A percentile compares a stretch with the other conserved stretches of the same genome.
Conservation (phyloP, 306 rosid genomes). For the Trifolium repens region DNA sequence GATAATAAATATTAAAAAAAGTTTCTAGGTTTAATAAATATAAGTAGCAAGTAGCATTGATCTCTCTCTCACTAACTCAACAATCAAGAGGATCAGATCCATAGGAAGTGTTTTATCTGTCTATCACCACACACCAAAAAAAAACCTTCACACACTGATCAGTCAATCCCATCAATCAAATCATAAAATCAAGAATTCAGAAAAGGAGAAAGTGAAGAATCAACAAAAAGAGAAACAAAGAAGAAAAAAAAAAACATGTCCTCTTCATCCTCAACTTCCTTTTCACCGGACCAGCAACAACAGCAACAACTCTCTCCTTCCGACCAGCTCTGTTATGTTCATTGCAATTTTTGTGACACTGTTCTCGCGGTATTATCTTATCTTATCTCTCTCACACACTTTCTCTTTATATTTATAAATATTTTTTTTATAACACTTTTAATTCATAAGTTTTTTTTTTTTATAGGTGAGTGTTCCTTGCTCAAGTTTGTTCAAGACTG, state of each 20-base stretch:
- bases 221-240: slow-evolving; percentile 41
- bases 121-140: slow-evolving; percentile 47
- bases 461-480: slow-evolving; percentile 93
- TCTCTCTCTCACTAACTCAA: slow-evolving; percentile 19
- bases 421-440: not conserved
- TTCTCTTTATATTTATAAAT: not conserved
- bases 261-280: slow-evolving; percentile 65
- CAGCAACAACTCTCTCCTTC: slow-evolving; percentile 76
- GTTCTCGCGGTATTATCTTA: slow-evolving; percentile 70
- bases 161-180: slow-evolving; percentile 94
- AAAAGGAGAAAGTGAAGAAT: slow-evolving; percentile 36
- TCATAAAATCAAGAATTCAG: slow-evolving; percentile 42
- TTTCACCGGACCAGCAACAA: slow-evolving; percentile 68
- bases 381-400: not conserved
- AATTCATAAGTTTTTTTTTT: not conserved
- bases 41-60: slow-evolving; percentile 38
- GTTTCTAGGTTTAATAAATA: not conserved
- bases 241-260: slow-evolving; percentile 56
- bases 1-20: too few species aligned
- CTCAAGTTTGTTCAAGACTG: slow-evolving; percentile 86
- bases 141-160: slow-evolving; percentile 42
- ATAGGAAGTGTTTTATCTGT: slow-evolving; percentile 53
- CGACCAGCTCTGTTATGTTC: slow-evolving; percentile 97
- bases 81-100: slow-evolving; percentile 59
- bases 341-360: slow-evolving; percentile 95